phyloP scores from a whole-genome alignment of 2,329 filamentous ascomycete species.

The Leptosphaerulina australis region DNA sequence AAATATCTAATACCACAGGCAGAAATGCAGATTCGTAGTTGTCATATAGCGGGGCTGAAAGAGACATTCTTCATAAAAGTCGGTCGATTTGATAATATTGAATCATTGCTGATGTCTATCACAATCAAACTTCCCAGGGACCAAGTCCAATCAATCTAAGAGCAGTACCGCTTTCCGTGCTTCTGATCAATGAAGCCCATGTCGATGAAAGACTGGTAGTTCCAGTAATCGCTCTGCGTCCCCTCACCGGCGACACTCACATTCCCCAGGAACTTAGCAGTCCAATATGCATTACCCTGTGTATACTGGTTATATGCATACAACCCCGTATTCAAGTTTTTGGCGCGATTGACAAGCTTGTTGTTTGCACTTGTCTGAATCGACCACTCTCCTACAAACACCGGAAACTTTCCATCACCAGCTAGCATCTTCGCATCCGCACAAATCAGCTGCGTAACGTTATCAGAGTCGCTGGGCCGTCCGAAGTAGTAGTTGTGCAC shows the following conservation, averaged over 20 bases:
- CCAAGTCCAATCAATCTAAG: not conserved
- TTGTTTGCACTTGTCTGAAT: constrained; percentile 45
- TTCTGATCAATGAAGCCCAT: constrained; percentile 12
- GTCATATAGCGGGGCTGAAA: too few species aligned
- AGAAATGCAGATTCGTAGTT: too few species aligned
- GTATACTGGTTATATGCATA: constrained; percentile 45
- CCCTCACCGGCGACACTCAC: constrained; percentile 20
- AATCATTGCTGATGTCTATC: not conserved
- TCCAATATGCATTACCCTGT: constrained; percentile 42
- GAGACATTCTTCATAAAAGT: too few species aligned
- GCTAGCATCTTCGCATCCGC: constrained; percentile 22
- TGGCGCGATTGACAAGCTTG: constrained; percentile 34
- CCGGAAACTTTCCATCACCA: constrained; percentile 25
- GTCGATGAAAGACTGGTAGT: constrained; percentile 18
- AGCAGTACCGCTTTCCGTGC: constrained; percentile 10
- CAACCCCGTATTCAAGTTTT: constrained; percentile 39
- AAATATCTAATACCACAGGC: too few species aligned
- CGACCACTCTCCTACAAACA: constrained; percentile 47
- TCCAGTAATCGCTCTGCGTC: constrained; percentile 25
- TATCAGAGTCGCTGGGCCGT: constrained; percentile 18
- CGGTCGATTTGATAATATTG: not conserved
- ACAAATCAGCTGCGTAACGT: constrained; percentile 20
- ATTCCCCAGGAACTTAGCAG: constrained; percentile 26
- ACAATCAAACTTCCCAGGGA: not conserved
- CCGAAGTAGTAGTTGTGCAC: constrained; percentile 38